Base-by-base conservation (phyloP, 2,329 filamentous ascomycete genomes). In the Elsinoe ampelina region DNA sequence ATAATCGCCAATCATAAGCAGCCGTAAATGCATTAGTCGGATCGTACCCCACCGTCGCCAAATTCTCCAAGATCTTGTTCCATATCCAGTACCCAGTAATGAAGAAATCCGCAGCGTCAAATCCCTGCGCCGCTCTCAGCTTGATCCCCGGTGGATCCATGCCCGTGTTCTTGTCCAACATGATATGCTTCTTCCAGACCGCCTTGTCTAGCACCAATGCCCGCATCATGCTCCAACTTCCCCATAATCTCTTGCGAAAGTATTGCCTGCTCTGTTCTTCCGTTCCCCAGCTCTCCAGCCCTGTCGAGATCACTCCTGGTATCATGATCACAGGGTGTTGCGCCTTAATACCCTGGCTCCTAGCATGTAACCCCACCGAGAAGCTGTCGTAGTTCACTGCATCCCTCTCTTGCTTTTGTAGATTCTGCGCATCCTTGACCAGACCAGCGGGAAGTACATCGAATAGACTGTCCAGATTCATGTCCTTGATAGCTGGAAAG, bases 221-320 rank as follows among this genome's bases (percentile, higher is more conserved):
- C 51, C 86, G 82, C 90, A 98, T 96, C 93, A 98, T 98, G 61
- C 83, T 95, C 93, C 95, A 98, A 63, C 89, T 95, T 3, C 93
- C 93, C 93, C 93, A 98, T 51, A 98, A 74, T 55, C 93, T 80
- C 73, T 95, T 95, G 61, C 93, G 80, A 71, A 98, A 98, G 72
- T 97, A 98, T 58, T 86, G 87, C 35, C 89, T 81, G 6, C 91
- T 95, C 41, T 79, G 76, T 66, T 91, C 87, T 52, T 87, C 84
- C 0, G 93, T 97, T 3, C 92, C 89, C 93, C 93, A 98, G 48
- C 89, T 95, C 72, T 98, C 93, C 20, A 98, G 80, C 1, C 93
- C 93, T 0, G 93, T 97, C 0, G 93, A 97, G 63, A 98, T 98
- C 58, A 98, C 93, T 3, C 93, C 93, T 0, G 93, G 93, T 8